Percentiles rank a stretch among this genome's conserved stretches.
These are phyloP conservation scores for Alternaria consortialis DNA, from an alignment of 2,329 filamentous ascomycete genomes.

Conservation along the genomic window DNA sequence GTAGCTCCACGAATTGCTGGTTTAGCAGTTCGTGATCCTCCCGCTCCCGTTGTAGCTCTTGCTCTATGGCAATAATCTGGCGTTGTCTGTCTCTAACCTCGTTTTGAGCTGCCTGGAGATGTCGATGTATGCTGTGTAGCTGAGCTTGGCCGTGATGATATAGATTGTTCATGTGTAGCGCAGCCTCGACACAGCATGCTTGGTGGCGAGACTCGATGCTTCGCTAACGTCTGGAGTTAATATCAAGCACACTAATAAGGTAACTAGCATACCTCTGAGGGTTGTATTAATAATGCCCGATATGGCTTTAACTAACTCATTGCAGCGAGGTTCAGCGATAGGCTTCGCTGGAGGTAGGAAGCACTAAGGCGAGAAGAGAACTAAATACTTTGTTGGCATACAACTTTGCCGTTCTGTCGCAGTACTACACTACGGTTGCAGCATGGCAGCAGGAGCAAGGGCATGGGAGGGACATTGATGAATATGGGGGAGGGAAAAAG, in stretches of 20 bases:
- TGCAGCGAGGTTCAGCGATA: neutral
- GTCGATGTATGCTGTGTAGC: constrained; percentile 3
- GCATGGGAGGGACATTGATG: neutral
- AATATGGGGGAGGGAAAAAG: no score
- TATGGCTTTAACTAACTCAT: neutral
- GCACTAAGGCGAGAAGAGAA: neutral
- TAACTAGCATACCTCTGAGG: neutral
- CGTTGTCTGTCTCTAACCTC: neutral
- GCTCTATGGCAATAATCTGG: neutral
- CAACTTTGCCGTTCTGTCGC: neutral
- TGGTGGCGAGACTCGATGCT: neutral
- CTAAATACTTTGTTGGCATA: constrained; percentile 7
- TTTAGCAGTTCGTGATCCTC: constrained; percentile 8
- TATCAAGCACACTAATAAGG: neutral
- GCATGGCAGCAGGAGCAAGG: neutral
- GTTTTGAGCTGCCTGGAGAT: constrained; percentile 1
- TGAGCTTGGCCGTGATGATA: constrained; percentile 4
- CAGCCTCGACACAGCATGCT: constrained; percentile 11
- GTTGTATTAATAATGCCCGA: neutral
- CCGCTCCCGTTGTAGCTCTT: constrained; percentile 3
- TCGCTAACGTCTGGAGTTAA: constrained; percentile 1
- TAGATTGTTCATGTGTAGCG: constrained; percentile 5
- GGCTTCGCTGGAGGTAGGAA: neutral
- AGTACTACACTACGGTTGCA: neutral
- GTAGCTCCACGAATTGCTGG: constrained; percentile 15